phyloP scores from a whole-genome alignment of 148 eudicot species.

The Mesembryanthemum crystallinum region DNA sequence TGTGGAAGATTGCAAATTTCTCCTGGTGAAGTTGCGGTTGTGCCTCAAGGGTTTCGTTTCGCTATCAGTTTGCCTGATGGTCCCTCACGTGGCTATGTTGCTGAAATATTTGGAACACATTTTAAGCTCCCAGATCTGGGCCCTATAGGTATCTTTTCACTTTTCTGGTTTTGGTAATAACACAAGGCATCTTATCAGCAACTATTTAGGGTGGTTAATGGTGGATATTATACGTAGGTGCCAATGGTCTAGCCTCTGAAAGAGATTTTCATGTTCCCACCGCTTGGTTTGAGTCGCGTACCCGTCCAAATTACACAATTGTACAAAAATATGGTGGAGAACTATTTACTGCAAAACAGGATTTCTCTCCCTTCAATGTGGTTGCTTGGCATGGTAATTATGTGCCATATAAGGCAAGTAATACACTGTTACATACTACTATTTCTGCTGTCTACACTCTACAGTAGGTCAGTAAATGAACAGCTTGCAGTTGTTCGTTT shows the following conservation, averaged over 20 bases:
- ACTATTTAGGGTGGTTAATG: not conserved
- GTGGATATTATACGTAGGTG: slow-evolving; percentile 49
- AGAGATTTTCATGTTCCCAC: slow-evolving; percentile 85
- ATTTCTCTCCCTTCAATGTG: slow-evolving; percentile 96
- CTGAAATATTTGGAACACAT: slow-evolving; percentile 90
- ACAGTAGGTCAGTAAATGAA: not conserved
- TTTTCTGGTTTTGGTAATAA: not conserved
- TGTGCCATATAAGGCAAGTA: slow-evolving; percentile 76
- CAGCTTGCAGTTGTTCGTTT: not conserved
- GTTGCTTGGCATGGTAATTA: slow-evolving; percentile 99
- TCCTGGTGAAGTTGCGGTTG: slow-evolving; percentile 84
- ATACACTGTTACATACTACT: not conserved
- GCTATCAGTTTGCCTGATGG: slow-evolving; percentile 79
- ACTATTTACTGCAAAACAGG: slow-evolving; percentile 91
- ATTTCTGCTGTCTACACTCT: not conserved
- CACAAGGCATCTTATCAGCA: not conserved
- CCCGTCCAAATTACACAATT: slow-evolving; percentile 65
- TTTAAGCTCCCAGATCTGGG: slow-evolving; percentile 97
- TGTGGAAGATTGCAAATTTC: slow-evolving; percentile 82
- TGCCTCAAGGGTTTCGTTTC: slow-evolving; percentile 94
- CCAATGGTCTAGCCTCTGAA: slow-evolving; percentile 93
- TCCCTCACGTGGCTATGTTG: slow-evolving; percentile 91
- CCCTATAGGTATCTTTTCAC: slow-evolving; percentile 64
- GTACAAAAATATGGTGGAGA: slow-evolving; percentile 95
- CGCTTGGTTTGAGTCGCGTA: slow-evolving; percentile 73